phyloP scores from a whole-genome alignment of 768 basidiomycete species.

The Rhodotorula toruloides region DNA sequence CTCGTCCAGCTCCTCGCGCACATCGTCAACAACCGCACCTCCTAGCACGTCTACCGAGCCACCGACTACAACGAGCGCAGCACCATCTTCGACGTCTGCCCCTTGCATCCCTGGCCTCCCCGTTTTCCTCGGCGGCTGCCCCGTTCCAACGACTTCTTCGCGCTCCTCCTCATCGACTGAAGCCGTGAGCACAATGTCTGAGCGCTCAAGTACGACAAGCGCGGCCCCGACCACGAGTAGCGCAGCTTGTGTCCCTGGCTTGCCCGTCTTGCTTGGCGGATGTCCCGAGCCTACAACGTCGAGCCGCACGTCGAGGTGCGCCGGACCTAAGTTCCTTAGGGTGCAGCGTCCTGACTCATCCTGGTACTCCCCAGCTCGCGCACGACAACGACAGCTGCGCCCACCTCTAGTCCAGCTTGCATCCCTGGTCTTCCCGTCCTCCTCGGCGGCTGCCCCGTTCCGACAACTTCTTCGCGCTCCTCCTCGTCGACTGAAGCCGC shows the following conservation, averaged over 20 bases:
- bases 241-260: neutral
- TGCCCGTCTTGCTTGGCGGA: neutral
- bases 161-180: neutral
- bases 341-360: no score
- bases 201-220: neutral
- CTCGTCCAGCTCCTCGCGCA: neutral
- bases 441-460: slow-evolving; percentile 1
- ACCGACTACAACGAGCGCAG: neutral
- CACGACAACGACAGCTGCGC: neutral
- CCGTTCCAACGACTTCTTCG: neutral
- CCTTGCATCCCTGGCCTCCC: slow-evolving; percentile 6
- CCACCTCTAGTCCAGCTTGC: neutral
- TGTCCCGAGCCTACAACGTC: neutral
- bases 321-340: no score
- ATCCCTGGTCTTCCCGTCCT: slow-evolving; percentile 2
- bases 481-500: neutral
- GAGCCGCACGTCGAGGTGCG: no score
- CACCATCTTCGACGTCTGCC: neutral
- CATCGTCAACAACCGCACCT: neutral
- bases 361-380: neutral
- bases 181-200: neutral
- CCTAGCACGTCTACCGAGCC: neutral
- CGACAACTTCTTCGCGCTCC: neutral
- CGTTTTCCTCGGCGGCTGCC: neutral
- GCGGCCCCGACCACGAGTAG: neutral